A percentile compares a stretch with the other conserved stretches of the same genome.
Evolutionary conservation across 495 filamentous ascomycete genomes (phyloP).

Genomic region (Tetracladium marchalianum): DNA sequence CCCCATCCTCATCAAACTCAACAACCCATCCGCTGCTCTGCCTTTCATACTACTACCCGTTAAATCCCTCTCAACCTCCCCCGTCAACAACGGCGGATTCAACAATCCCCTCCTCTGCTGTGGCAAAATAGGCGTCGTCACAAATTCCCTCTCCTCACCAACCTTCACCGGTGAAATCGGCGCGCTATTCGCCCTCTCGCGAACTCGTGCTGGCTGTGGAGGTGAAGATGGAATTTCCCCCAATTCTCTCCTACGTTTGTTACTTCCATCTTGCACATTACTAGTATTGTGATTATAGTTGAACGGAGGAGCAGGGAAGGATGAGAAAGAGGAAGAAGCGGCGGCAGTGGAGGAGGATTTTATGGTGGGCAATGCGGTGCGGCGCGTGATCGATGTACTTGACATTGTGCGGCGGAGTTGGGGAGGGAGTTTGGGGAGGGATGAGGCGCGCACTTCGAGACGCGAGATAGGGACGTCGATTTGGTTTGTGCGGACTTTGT

Average conservation of each 20-base stretch:
- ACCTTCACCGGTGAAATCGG: background rate
- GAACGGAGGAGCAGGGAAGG: background rate
- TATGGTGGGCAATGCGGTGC: background rate
- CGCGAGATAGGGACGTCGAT: constrained; percentile 32
- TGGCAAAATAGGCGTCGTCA: constrained; percentile 9
- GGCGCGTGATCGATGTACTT: too few species aligned
- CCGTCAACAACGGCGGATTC: background rate
- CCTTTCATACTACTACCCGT: constrained; percentile 12
- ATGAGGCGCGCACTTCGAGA: constrained; percentile 9
- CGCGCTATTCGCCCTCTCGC: background rate
- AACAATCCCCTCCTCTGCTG: constrained; percentile 8
- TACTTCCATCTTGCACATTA: too few species aligned
- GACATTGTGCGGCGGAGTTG: too few species aligned
- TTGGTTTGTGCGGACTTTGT: constrained; percentile 44
- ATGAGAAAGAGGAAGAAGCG: background rate
- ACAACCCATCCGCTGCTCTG: constrained; percentile 13
- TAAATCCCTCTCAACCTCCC: constrained; percentile 4
- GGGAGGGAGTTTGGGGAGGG: too few species aligned
- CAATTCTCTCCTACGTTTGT: too few species aligned
- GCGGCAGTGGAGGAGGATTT: background rate
- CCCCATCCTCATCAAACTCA: constrained; percentile 10
- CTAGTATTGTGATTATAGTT: background rate
- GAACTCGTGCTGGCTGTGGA: background rate
- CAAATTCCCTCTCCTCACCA: background rate
- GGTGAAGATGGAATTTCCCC: constrained; percentile 6